phyloP scores from a whole-genome alignment of 495 filamentous ascomycete genomes.

The Geopyxis carbonaria region DNA sequence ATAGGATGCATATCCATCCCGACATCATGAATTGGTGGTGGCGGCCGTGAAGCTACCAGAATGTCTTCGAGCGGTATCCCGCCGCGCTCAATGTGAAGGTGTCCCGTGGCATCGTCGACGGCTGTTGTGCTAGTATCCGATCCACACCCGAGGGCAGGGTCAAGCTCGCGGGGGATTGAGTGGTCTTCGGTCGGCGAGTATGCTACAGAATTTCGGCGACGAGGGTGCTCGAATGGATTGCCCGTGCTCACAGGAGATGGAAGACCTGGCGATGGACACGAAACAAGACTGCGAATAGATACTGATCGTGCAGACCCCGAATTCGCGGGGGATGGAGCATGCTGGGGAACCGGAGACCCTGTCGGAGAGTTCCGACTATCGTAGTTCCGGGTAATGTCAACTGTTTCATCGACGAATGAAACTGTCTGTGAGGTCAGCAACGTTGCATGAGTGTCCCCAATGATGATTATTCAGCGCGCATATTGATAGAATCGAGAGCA shows the following conservation, averaged over 20 bases:
- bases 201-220: not conserved
- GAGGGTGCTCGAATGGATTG: not conserved
- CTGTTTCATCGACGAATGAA: constrained; percentile 5
- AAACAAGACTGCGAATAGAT: not conserved
- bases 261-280: not conserved
- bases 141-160: not conserved
- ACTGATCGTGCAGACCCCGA: not conserved
- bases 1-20: too few species aligned
- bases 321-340: too few species aligned
- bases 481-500: too few species aligned
- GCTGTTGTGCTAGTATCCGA: too few species aligned
- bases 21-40: too few species aligned
- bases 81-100: not conserved
- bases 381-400: constrained; percentile 4
- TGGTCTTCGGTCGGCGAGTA: constrained; percentile 3
- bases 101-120: too few species aligned
- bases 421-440: too few species aligned
- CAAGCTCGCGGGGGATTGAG: not conserved
- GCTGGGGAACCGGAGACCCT: not conserved
- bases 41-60: not conserved
- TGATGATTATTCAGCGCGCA: too few species aligned
- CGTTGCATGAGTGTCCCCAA: too few species aligned
- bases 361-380: not conserved
- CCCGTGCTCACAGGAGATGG: not conserved
- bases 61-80: constrained; percentile 1